These are phyloP conservation scores for Apophysomyces ossiformis DNA, from an alignment of 371 early-diverging fungal species.

Conservation along the genomic window DNA sequence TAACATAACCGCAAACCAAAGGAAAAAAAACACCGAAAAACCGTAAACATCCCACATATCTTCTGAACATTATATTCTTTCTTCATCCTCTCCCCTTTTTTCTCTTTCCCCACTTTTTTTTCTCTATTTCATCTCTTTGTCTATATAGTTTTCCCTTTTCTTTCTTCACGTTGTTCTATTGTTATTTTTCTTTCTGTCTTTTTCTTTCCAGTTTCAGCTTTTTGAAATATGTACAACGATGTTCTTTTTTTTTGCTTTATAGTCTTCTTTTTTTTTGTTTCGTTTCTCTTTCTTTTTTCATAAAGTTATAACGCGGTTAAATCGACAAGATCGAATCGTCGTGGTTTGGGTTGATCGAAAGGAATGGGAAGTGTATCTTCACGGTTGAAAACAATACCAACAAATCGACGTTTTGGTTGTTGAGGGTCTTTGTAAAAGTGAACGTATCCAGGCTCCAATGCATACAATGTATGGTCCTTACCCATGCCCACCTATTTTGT, in stretches of 20 bases:
- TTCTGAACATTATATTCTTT: too few relatives aligned
- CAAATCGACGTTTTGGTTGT: constrained; percentile 72
- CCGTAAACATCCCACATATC: too few relatives aligned
- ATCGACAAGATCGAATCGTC: constrained; percentile 78
- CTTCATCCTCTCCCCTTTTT: background rate
- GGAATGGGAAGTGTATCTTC: constrained; percentile 71
- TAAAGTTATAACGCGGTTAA: constrained; percentile 44
- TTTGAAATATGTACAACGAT: constrained; percentile 14
- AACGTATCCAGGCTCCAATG: constrained; percentile 85
- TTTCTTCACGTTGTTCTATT: background rate
- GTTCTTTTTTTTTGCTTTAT: too few relatives aligned
- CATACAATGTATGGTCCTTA: constrained; percentile 91
- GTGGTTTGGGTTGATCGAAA: constrained; percentile 66
- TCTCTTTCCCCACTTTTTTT: background rate
- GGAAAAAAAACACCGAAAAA: too few relatives aligned
- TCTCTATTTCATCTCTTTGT: background rate
- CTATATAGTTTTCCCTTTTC: background rate
- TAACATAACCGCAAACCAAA: too few relatives aligned
- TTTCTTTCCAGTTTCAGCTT: background rate
- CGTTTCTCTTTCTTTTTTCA: constrained; percentile 2
- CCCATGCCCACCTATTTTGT: constrained; percentile 78
- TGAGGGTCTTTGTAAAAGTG: constrained; percentile 80
- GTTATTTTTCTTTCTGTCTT: constrained; percentile 6
- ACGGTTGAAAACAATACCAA: constrained; percentile 77
- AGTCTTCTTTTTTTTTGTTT: background rate